phyloP scores from a whole-genome alignment of 164 flowering plant genomes.

The Chloranthus sessilifolius region DNA sequence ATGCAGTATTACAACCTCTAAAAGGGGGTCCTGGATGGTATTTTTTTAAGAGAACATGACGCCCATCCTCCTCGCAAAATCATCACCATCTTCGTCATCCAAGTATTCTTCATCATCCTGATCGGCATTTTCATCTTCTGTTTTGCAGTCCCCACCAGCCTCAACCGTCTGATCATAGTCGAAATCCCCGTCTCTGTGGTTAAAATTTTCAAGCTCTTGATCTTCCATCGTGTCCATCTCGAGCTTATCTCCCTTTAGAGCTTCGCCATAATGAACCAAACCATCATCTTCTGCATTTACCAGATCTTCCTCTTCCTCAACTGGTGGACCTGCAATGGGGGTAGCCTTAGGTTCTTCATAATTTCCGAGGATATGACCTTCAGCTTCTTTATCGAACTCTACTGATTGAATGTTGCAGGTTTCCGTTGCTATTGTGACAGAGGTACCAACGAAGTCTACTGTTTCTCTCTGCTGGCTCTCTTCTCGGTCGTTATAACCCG shows the following conservation, averaged over 20 bases:
- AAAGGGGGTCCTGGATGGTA: no score
- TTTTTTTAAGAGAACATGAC: constrained; percentile 29
- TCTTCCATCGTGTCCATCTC: constrained; percentile 37
- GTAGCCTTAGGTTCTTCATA: constrained; percentile 24
- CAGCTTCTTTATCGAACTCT: constrained; percentile 15
- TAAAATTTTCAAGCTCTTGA: constrained; percentile 44
- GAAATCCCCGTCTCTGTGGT: constrained; percentile 45
- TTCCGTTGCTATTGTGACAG: constrained; percentile 1
- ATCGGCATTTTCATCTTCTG: constrained; percentile 55
- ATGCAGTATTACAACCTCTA: no score
- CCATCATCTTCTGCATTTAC: constrained; percentile 14
- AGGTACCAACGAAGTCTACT: constrained; percentile 3
- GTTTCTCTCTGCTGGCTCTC: constrained; percentile 15
- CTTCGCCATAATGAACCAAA: constrained; percentile 16
- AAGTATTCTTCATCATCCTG: constrained; percentile 44
- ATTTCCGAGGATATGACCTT: not conserved
- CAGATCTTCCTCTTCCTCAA: constrained; percentile 3
- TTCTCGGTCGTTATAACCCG: constrained; percentile 18
- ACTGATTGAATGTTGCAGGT: not conserved
- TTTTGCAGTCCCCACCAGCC: constrained; percentile 38
- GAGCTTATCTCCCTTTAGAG: constrained; percentile 15
- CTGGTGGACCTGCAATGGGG: constrained; percentile 6
- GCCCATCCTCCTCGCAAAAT: constrained; percentile 77
- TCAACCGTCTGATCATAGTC: constrained; percentile 46
- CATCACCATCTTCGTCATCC: constrained; percentile 77